Conservation (phyloP, 2,329 filamentous ascomycete genomes). For the Fonsecaea multimorphosa region DNA sequence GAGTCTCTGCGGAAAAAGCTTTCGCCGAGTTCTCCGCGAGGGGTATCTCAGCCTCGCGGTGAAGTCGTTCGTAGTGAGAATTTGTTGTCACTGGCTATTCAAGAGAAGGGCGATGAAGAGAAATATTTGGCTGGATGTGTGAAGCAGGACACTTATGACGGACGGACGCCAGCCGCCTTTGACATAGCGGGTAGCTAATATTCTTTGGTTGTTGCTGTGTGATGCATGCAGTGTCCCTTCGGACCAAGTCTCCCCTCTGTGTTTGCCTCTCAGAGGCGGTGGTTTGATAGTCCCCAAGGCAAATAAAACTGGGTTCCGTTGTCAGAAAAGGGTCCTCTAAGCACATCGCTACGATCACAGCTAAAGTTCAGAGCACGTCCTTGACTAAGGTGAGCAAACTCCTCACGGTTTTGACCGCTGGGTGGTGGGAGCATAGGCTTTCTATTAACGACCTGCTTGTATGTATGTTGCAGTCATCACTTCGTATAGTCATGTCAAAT, state of each 20-base stretch:
- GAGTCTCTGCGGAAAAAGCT: constrained; percentile 18
- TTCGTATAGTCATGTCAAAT: constrained; percentile 30
- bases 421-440: background rate
- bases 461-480: constrained; percentile 28
- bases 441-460: constrained; percentile 22
- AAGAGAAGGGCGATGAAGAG: background rate
- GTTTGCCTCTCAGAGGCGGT: background rate
- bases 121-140: background rate
- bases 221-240: background rate
- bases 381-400: background rate
- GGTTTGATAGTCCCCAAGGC: background rate
- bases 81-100: background rate
- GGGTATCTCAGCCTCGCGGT: constrained; percentile 28
- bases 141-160: background rate
- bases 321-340: background rate
- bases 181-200: background rate
- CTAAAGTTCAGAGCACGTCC: background rate
- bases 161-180: background rate
- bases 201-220: background rate
- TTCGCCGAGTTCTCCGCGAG: constrained; percentile 14
- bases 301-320: background rate
- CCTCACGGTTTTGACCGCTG: background rate
- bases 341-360: background rate
- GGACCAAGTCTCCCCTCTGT: background rate
- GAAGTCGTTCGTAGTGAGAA: background rate